Evolutionary conservation across 2,329 filamentous ascomycete species (phyloP), one percentile per base, ranked within the genome.

Genomic region (Colletotrichum euphorbiae): DNA sequence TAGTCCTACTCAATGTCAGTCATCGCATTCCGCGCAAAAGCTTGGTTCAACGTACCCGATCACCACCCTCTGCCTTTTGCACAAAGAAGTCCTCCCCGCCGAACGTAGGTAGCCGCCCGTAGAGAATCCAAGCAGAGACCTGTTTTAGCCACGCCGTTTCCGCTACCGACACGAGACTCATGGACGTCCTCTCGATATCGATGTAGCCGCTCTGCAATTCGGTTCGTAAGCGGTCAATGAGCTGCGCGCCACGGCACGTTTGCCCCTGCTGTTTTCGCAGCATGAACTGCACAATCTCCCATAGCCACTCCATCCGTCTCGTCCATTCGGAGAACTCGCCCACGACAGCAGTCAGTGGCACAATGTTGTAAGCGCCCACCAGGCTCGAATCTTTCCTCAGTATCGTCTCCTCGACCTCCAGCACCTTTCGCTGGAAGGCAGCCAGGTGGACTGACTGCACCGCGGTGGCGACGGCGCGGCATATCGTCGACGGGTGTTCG

Each of bases 121-220:
- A 97, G 13, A 98, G 80, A 8, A 98, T 85, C 95, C 95, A 99
- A 28, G 92, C 92, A 4, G 93, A 92, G 11, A 97, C 85, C 75
- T 97, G 94, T 77, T 93, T 92, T 75, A 98, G 82, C 96, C 96
- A 99, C 8, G 94, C 92, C 33, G 88, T 91, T 80, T 99, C 95
- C 0, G 94, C 94, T 21, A 93, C 85, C 13, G 83, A 87, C n/a
- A 93, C 86, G 40, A 98, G 81, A 67, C 90, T 88, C 70, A 89
- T 81, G 0, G 93, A 91, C 43, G 92, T 90, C 66, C 89, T 87
- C 75, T 95, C 93, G 62, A 99, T 89, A 74, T 98, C 94, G 7
- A 88, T 84, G 78, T 97, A 98, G 13, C 96, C 96, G 6, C 95
- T 98, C 77, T 93, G 91, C 62, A 93, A 84, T 79, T 95, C 92